These are phyloP conservation scores for Phoma sp. DNA, from an alignment of 2,329 filamentous ascomycete species.

Conservation along the genomic window DNA sequence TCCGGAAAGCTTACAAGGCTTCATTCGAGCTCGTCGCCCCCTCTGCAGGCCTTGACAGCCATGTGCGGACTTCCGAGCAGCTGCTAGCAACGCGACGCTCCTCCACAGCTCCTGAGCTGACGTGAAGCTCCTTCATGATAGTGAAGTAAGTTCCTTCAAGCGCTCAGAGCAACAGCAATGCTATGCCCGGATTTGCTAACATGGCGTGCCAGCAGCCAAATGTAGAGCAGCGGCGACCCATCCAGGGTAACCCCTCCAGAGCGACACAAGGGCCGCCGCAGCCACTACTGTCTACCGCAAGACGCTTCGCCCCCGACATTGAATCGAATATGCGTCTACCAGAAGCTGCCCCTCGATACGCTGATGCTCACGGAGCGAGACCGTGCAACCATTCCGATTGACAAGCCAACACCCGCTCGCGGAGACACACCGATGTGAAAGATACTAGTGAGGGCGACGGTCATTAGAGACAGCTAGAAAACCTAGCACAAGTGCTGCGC, in stretches of 20 bases:
- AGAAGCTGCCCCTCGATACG: background rate
- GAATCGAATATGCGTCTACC: background rate
- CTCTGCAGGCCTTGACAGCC: background rate
- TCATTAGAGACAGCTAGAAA: background rate
- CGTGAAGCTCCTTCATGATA: background rate
- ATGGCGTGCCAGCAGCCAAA: background rate
- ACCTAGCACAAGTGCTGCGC: background rate
- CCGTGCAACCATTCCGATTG: background rate
- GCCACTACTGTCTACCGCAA: too few species aligned
- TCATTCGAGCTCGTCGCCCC: background rate
- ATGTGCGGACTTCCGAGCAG: background rate
- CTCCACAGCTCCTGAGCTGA: background rate
- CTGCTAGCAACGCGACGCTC: background rate
- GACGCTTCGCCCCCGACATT: too few species aligned
- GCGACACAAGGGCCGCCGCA: too few species aligned
- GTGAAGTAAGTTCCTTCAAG: background rate
- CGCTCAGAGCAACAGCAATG: background rate
- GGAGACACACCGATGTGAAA: background rate
- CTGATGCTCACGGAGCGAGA: background rate
- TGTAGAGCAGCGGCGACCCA: background rate
- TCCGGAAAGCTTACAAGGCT: background rate
- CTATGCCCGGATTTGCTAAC: background rate
- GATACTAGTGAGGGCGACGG: background rate
- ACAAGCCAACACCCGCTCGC: conserved; percentile 1
- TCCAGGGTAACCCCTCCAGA: too few species aligned